These are phyloP conservation scores for Trichopus zeylanicus DNA, from an alignment of 116 monocot species.

Conservation along the genomic window DNA sequence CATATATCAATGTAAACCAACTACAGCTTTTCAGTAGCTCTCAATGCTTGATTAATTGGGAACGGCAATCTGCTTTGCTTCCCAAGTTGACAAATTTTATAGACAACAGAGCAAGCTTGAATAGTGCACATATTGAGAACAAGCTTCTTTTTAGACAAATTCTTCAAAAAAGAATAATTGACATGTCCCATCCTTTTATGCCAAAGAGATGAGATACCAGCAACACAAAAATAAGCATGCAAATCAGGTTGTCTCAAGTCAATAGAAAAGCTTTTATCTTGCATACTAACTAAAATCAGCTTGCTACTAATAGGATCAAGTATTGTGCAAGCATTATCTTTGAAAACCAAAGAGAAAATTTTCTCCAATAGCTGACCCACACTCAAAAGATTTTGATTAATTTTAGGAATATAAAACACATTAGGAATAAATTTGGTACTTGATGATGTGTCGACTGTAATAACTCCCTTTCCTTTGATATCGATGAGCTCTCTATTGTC, in stretches of 20 bases:
- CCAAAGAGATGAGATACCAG: background rate
- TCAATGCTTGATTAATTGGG: background rate
- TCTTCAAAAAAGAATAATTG: background rate
- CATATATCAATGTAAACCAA: slow-evolving; percentile 4
- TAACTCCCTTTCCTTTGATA: background rate
- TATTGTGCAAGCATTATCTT: background rate
- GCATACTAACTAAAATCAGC: background rate
- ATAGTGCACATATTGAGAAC: background rate
- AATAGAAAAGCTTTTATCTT: background rate
- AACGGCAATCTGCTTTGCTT: background rate
- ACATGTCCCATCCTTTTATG: background rate
- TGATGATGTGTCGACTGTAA: background rate
- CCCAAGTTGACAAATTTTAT: background rate
- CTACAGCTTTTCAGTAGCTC: background rate
- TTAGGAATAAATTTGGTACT: background rate
- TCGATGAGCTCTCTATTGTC: background rate
- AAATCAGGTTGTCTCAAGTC: background rate
- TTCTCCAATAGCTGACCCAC: background rate
- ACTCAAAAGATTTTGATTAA: background rate
- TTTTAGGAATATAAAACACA: background rate
- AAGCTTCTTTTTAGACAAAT: background rate
- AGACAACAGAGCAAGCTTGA: background rate
- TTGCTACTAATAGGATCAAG: background rate
- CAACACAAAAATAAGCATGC: background rate
- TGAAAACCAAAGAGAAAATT: background rate